Percentiles rank a stretch among this genome's conserved stretches.
These are phyloP conservation scores for Chamaecrista fasciculata DNA, from an alignment of 306 rosid species.

Conservation along the genomic window DNA sequence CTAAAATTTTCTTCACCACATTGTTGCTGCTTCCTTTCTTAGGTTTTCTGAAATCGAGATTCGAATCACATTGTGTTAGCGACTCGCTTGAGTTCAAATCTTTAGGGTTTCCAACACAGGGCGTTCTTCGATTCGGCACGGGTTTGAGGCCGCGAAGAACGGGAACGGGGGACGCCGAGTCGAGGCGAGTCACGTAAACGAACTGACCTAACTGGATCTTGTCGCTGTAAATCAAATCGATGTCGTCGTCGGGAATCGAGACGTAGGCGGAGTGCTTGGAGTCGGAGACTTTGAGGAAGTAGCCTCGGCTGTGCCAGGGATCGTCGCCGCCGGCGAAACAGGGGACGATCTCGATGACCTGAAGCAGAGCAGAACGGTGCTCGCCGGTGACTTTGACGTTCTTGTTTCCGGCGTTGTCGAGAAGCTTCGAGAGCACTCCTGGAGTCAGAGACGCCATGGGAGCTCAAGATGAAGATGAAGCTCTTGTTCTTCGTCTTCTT, in stretches of 20 bases:
- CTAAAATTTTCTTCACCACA: constrained; percentile 11
- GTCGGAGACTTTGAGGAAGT: constrained; percentile 74
- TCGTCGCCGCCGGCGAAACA: constrained; percentile 40
- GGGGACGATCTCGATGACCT: constrained; percentile 69
- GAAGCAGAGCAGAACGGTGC: constrained; percentile 73
- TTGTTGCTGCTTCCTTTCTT: constrained; percentile 15
- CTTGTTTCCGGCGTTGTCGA: constrained; percentile 47
- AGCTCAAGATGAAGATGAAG: too few relatives aligned
- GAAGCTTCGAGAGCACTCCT: constrained; percentile 68
- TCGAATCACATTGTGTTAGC: constrained; percentile 17
- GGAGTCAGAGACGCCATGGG: constrained; percentile 78
- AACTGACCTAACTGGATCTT: constrained; percentile 70
- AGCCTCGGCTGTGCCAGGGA: constrained; percentile 56
- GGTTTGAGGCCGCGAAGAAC: constrained; percentile 56
- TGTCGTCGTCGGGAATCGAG: constrained; percentile 46
- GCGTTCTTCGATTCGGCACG: constrained; percentile 49
- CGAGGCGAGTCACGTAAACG: constrained; percentile 60
- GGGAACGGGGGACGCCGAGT: constrained; percentile 46
- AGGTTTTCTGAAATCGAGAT: constrained; percentile 18
- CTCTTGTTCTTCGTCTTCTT: too few relatives aligned
- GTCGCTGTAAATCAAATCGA: constrained; percentile 52
- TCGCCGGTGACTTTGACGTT: constrained; percentile 44
- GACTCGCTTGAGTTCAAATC: constrained; percentile 53
- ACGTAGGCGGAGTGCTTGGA: constrained; percentile 66
- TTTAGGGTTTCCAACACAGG: constrained; percentile 60